Base-by-base conservation (phyloP, 176 grass and related monocot genomes). In the Avena atlantica region DNA sequence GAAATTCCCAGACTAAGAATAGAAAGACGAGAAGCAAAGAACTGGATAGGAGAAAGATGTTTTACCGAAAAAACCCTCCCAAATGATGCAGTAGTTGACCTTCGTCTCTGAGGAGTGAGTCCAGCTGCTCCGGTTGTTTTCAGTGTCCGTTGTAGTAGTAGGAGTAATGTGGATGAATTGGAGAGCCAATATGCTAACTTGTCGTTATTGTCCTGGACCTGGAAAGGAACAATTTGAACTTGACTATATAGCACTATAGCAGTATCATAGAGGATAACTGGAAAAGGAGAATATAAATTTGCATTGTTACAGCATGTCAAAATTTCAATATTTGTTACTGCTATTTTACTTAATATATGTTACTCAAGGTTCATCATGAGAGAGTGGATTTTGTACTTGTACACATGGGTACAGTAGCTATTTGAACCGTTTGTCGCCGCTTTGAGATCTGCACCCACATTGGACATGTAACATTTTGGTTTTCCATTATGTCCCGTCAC, bases 131-230 rank as follows among this genome's bases (percentile, higher is more conserved):
- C 94, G 86, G 85, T 94, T 84, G 97, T 90, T 88, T 99, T 99
- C 62, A 99, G 62, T 81, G 97, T 99, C 84, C 93, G 86, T 99
- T 99, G 97, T 31, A 99, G 88, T 45, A 99, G 89, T 34, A 99
- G 79, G 16, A 99, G 88, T 82, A 99, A 82, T 70, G 97, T 97
- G 70, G 94, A 97, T 63, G 97, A 94, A 87, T 99, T 99, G 16
- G 94, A 99, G 19, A 99, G 88, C 97, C 97, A 99, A 89, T 99
- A 99, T 80, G 94, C 89, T 89, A 99, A 73, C 83, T 83, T 91
- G 84, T 95, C 90, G 3, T 88, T 95, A 74, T 93, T 97, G 76
- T 97, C 94, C 82, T 92, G 97, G 74, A 70, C 85, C 97, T 79
- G 57, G 24, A 84, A 76, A 83, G 50, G 56, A 55, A 76, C 19